phyloP scores from a whole-genome alignment of 2,329 filamentous ascomycete species.

The Alternaria sp. region DNA sequence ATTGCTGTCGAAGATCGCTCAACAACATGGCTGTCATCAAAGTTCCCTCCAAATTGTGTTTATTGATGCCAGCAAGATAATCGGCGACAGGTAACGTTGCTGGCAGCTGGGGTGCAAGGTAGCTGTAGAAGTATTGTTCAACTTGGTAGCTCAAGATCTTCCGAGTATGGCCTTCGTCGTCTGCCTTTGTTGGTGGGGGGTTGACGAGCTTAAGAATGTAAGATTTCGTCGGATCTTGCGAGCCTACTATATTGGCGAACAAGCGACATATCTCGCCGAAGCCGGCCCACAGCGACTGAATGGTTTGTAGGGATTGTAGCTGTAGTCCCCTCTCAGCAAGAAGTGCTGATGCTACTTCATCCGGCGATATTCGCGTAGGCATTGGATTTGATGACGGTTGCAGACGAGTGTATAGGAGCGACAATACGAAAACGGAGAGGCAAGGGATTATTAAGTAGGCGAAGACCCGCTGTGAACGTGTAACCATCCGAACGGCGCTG shows the following conservation, averaged over 20 bases:
- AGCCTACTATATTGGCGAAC: slow-evolving; percentile 48
- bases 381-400: slow-evolving; percentile 43
- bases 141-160: slow-evolving; percentile 74
- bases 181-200: slow-evolving; percentile 55
- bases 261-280: slow-evolving; percentile 66
- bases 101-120: slow-evolving; percentile 62
- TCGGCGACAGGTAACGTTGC: slow-evolving; percentile 59
- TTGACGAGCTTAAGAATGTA: slow-evolving; percentile 69
- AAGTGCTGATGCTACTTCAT: slow-evolving; percentile 38
- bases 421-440: slow-evolving; percentile 2
- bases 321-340: slow-evolving; percentile 37
- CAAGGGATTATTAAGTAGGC: slow-evolving; percentile 11
- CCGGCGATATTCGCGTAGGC: slow-evolving; percentile 42
- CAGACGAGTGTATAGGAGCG: background rate
- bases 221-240: slow-evolving; percentile 34
- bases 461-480: slow-evolving; percentile 1
- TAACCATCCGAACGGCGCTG: slow-evolving; percentile 8
- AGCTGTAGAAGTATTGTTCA: slow-evolving; percentile 71
- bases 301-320: slow-evolving; percentile 34
- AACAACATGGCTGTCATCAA: slow-evolving; percentile 64
- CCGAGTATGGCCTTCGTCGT: slow-evolving; percentile 68
- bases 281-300: slow-evolving; percentile 59
- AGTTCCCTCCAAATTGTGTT: slow-evolving; percentile 45
- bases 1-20: slow-evolving; percentile 63
- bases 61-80: slow-evolving; percentile 59